Percentiles rank a stretch among this genome's conserved stretches.
These are phyloP conservation scores for Castanopsis chinensis DNA, from an alignment of 306 rosid genomes.

Conservation along the genomic window DNA sequence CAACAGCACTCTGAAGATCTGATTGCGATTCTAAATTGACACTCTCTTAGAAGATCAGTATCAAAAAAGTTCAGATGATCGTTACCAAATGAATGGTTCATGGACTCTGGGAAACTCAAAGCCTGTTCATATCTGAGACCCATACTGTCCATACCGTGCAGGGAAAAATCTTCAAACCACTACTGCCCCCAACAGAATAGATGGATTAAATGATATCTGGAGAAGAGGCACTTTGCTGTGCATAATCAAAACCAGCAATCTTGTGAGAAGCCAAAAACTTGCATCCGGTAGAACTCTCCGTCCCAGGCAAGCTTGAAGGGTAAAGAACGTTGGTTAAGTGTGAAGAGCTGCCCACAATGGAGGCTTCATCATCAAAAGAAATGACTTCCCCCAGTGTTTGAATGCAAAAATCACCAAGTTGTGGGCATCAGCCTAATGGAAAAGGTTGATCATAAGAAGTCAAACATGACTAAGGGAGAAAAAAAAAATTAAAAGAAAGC, in stretches of 20 bases:
- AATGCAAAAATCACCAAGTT: conserved; percentile 59
- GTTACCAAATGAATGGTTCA: too few species aligned
- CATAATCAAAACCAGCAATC: too few species aligned
- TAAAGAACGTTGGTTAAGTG: too few species aligned
- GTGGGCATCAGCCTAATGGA: conserved; percentile 67
- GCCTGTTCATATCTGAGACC: too few species aligned
- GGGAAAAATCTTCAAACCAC: conserved; percentile 12
- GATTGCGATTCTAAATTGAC: conserved; percentile 45
- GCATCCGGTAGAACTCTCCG: too few species aligned
- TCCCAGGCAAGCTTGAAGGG: too few species aligned
- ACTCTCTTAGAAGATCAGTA: conserved; percentile 50
- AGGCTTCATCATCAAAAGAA: too few species aligned
- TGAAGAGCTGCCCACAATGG: too few species aligned
- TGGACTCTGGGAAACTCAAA: too few species aligned
- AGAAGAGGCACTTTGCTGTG: too few species aligned
- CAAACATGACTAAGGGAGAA: conserved; percentile 12
- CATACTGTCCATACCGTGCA: too few species aligned
- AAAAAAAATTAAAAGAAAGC: background rate
- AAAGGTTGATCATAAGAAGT: conserved; percentile 24
- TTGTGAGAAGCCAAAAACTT: too few species aligned
- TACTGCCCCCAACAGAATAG: conserved; percentile 53
- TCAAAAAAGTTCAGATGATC: conserved; percentile 28
- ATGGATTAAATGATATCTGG: conserved; percentile 55
- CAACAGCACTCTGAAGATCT: conserved; percentile 59
- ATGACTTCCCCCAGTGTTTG: conserved; percentile 34